Conservation (phyloP, 2,329 filamentous ascomycete species). For the Coniochaeta sp. region DNA sequence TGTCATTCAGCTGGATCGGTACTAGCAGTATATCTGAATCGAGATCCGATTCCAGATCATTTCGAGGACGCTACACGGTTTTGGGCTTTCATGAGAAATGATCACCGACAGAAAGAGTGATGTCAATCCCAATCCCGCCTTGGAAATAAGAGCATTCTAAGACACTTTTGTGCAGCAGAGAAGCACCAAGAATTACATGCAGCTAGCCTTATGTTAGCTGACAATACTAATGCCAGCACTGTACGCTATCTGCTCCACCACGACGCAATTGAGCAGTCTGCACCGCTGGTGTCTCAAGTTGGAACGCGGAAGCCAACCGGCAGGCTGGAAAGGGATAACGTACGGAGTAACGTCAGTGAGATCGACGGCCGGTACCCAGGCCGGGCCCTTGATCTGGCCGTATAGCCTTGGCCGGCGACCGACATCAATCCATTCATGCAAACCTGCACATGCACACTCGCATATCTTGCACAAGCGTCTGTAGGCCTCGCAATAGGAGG, state of each 20-base stretch:
- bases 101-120: not conserved
- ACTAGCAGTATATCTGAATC: not conserved
- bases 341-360: not conserved
- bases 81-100: not conserved
- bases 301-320: not conserved
- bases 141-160: not conserved
- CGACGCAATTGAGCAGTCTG: not conserved
- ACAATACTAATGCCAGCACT: slow-evolving; percentile 5
- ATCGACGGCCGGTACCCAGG: not conserved
- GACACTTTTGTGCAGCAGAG: not conserved
- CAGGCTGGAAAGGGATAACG: not conserved
- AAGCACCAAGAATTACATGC: slow-evolving; percentile 10
- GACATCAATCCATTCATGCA: not conserved
- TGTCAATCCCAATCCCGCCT: not conserved
- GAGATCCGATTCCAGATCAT: not conserved
- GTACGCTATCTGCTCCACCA: not conserved
- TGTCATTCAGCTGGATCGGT: not conserved
- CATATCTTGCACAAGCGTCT: not conserved
- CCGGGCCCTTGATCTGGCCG: not conserved
- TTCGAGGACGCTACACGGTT: not conserved
- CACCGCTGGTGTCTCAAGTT: not conserved
- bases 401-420: not conserved
- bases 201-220: slow-evolving; percentile 12
- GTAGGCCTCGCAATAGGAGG: not conserved
- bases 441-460: not conserved